phyloP scores from a whole-genome alignment of 768 basidiomycete genomes.

The Termitomyces sp. region DNA sequence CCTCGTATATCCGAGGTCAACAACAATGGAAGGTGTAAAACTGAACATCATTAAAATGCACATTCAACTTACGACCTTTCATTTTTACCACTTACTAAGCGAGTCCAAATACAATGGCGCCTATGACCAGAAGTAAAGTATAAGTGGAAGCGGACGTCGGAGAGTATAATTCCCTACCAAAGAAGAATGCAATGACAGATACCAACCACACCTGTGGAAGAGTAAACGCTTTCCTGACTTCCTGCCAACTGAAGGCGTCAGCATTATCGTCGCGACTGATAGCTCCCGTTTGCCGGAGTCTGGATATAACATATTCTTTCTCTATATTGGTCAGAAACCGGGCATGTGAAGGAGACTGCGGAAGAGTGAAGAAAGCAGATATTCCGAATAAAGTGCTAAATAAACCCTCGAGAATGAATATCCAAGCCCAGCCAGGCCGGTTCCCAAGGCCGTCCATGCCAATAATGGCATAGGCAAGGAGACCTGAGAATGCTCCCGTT shows the following conservation, averaged over 20 bases:
- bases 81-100: background rate
- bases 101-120: background rate
- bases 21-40: slow-evolving; percentile 71
- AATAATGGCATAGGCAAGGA: background rate
- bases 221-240: background rate
- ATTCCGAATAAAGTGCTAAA: background rate
- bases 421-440: background rate
- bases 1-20: slow-evolving; percentile 50
- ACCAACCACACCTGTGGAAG: background rate
- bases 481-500: too few relatives aligned
- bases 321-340: background rate
- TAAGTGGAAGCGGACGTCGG: background rate
- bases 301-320: background rate
- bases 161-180: background rate
- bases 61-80: background rate
- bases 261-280: background rate
- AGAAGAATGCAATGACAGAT: background rate
- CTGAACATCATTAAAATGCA: slow-evolving; percentile 25
- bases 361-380: background rate
- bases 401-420: background rate
- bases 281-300: background rate
- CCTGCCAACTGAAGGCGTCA: background rate
- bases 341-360: background rate
- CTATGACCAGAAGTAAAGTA: background rate
- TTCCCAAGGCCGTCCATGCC: background rate